Percentiles rank a stretch among this genome's conserved stretches.
Evolutionary conservation across 1,284 basidiomycete species (phyloP).

Genomic region (Cutaneotrichosporon curvatum): DNA sequence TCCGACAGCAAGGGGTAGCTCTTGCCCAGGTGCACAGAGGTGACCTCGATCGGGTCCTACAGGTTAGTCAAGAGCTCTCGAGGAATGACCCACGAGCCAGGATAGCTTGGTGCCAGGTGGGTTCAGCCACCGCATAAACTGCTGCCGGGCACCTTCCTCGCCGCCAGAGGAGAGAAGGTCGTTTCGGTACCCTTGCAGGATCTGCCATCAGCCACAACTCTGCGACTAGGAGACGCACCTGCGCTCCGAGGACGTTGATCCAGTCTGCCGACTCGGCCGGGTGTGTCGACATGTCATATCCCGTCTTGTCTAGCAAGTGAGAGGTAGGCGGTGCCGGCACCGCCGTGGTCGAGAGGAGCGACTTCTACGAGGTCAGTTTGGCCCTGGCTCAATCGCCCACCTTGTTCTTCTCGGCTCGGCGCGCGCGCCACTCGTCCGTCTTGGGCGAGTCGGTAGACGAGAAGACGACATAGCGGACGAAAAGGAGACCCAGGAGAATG

Average conservation of each 20-base stretch:
- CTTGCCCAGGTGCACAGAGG: slow-evolving; percentile 51
- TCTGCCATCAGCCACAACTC: slow-evolving; percentile 35
- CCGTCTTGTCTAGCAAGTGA: slow-evolving; percentile 47
- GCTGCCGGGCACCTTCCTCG: slow-evolving; percentile 45
- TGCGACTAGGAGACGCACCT: slow-evolving; percentile 42
- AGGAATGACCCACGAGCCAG: slow-evolving; percentile 35
- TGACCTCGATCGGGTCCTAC: slow-evolving; percentile 52
- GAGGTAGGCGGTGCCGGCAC: slow-evolving; percentile 41
- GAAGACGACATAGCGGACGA: slow-evolving; percentile 54
- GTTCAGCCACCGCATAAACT: slow-evolving; percentile 46
- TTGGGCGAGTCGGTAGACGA: slow-evolving; percentile 43
- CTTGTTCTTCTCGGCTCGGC: slow-evolving; percentile 34
- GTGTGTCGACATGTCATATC: slow-evolving; percentile 52
- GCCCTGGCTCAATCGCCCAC: slow-evolving; percentile 15
- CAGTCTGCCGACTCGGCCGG: slow-evolving; percentile 52
- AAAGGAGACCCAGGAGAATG: slow-evolving; percentile 44
- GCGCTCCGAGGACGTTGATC: slow-evolving; percentile 54
- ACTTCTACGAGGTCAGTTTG: slow-evolving; percentile 22
- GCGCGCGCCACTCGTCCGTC: slow-evolving; percentile 25
- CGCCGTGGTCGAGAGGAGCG: slow-evolving; percentile 35
- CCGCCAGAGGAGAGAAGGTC: slow-evolving; percentile 43
- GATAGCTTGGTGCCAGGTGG: slow-evolving; percentile 32
- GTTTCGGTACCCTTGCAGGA: slow-evolving; percentile 46
- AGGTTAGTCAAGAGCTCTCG: neutral
- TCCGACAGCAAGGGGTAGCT: slow-evolving; percentile 51